Evolutionary conservation across 257 asterid species (phyloP), one percentile per base, ranked within the genome.

Genomic region (Solanum verrucosum): DNA sequence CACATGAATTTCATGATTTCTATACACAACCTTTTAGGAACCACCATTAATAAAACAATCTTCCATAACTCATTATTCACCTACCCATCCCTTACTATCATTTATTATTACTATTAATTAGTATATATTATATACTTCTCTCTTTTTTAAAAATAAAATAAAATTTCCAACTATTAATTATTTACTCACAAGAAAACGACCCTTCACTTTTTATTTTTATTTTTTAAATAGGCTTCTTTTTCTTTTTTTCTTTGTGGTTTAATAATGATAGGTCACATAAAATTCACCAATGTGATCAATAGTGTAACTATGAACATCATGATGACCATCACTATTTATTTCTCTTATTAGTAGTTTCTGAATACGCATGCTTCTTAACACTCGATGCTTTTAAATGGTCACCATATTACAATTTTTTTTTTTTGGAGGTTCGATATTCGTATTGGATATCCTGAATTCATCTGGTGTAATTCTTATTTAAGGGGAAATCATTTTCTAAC

Each of bases 361-460:
- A 89, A 44, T 84, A 87, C 52, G 91, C 93, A 89, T 93, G 94
- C 92, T 85, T 83, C 63, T 42, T 29, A 42, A 78, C 75, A 71
- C 71, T 87, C 13, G 77, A 21, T n/a, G 11, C 29, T 82, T 56
- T 10, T 42, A 65, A 84, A 37, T 44, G 9, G 38, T 84, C 33
- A 40, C 60, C 35, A 35, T 84, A 12, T 34, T 84, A 73, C 9
- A 2, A 34, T 0, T 9, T 31, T 2, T 5, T 52, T 9, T 15
- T 33, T 7, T 1, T 5, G 0, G 2, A 5, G 2, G 3, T 6
- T 29, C 1, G 6, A 29, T 70, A 29, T 27, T 27, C 1, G 2
- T 27, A 68, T 68, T 68, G 10, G 3, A 27, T 14, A 16, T 52
- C 1, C 1, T 29, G 21, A 68, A 44, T 44, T 44, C 18, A 44